These are phyloP conservation scores for Suillus plorans DNA, from an alignment of 768 basidiomycete genomes.

Conservation along the genomic window DNA sequence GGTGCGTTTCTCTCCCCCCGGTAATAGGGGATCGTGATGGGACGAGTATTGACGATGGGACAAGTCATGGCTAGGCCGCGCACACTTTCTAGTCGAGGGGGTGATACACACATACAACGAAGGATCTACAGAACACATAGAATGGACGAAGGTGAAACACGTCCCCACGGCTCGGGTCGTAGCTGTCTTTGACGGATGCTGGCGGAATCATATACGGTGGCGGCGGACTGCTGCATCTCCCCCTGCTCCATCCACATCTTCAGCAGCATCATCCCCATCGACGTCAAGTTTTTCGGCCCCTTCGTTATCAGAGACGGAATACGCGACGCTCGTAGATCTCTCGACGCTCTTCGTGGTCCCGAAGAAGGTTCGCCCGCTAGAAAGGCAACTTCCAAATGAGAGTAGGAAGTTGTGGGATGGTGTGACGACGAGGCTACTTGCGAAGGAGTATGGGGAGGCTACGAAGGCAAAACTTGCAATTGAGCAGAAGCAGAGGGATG, in stretches of 20 bases:
- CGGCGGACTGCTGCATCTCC: conserved; percentile 50
- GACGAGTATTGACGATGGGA: not conserved
- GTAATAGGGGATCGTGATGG: not conserved
- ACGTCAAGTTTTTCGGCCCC: conserved; percentile 21
- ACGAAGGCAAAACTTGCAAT: conserved; percentile 89
- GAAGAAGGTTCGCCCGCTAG: conserved; percentile 81
- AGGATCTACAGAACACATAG: conserved; percentile 57
- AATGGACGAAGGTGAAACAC: conserved; percentile 87
- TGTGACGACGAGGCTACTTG: conserved; percentile 71
- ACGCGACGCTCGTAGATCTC: conserved; percentile 73
- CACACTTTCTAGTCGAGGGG: conserved; percentile 84
- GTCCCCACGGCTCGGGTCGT: conserved; percentile 79
- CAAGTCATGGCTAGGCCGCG: conserved; percentile 86
- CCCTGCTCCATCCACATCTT: conserved; percentile 42
- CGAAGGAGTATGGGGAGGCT: conserved; percentile 89
- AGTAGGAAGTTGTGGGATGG: conserved; percentile 86
- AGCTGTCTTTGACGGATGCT: conserved; percentile 85
- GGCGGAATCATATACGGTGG: conserved; percentile 84
- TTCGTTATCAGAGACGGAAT: conserved; percentile 44
- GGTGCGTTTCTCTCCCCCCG: conserved; percentile 45
- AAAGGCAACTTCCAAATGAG: conserved; percentile 76
- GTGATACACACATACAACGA: conserved; percentile 83
- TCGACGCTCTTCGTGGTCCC: conserved; percentile 69
- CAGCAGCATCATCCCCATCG: conserved; percentile 35
- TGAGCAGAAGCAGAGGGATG: conserved; percentile 91